phyloP scores from a whole-genome alignment of 345 rosid species.

The Carallia brachiata region DNA sequence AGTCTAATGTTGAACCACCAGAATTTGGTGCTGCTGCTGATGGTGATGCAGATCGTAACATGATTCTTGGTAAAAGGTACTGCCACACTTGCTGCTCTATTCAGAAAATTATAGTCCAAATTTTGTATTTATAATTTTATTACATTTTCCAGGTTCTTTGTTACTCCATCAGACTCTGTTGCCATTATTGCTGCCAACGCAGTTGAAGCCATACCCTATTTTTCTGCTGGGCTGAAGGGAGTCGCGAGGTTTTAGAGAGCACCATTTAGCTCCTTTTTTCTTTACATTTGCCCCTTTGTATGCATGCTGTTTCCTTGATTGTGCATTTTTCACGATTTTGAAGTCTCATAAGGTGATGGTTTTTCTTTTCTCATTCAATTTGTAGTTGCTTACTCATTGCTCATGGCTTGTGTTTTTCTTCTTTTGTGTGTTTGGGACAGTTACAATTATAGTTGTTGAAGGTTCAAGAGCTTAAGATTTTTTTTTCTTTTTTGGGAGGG shows the following conservation, averaged over 20 bases:
- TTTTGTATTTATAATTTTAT: conserved; percentile 13
- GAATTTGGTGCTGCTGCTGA: conserved; percentile 99
- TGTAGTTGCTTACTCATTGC: no score
- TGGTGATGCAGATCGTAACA: conserved; percentile 99
- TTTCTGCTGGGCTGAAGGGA: conserved; percentile 92
- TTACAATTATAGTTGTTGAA: no score
- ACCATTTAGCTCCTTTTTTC: conserved; percentile 4
- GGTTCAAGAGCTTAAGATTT: no score
- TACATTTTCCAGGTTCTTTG: conserved; percentile 68
- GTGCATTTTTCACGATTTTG: background rate
- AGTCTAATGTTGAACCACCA: conserved; percentile 69
- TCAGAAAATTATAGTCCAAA: conserved; percentile 7
- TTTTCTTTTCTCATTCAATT: background rate
- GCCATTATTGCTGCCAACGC: conserved; percentile 99
- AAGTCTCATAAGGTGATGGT: background rate
- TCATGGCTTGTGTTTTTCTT: no score
- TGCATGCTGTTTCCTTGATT: conserved; percentile 2
- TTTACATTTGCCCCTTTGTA: background rate
- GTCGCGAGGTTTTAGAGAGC: conserved; percentile 73
- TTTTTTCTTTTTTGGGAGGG: no score
- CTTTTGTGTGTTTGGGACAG: no score
- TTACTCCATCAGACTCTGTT: conserved; percentile 98
- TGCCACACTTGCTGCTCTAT: background rate
- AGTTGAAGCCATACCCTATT: conserved; percentile 85
- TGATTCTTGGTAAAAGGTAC: conserved; percentile 98